Evolutionary conservation across 169 alveolate genomes (phyloP), one percentile per base, ranked within the genome.

Genomic region (Babesia gibsoni): DNA sequence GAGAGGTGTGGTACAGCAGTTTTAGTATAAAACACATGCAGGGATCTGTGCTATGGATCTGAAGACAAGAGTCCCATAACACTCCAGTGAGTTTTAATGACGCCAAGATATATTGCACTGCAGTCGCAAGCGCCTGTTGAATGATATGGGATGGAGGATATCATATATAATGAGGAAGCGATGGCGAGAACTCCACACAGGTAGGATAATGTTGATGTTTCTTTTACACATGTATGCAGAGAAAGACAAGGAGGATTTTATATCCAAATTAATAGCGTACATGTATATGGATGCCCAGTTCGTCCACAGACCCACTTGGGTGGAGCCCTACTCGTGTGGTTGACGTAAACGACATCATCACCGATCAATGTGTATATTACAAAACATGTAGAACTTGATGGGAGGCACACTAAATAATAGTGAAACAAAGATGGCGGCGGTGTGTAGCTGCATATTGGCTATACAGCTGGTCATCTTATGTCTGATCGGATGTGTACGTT

Each of bases 221-320:
- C 50, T 25, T 27, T 30, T 30, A 37, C 48, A 61, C 32, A 6
- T 22, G 9, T 39, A 33, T n/a, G n/a, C 32, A 66, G 80, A 75
- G 22, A 23, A 1, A n/a, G 39, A 50, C 10, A 48, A 43, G 39
- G 61, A 12, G 20, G 53, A 65, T 18, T 75, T 30, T 42, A 30
- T 75, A 37, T 9, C 78, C 8, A 75, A 54, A 30, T 6, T 66
- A 20, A 33, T 75, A 18, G 52, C 77, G n/a, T 16, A 57, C 18
- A 58, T 52, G 61, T 66, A 75, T 30, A 25, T 75, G 80, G 80
- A 67, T n/a, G 70, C 80, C 42, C 84, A 75, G 45, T 75, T 75
- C 53, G 30, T 25, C 5, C 25, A 75, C 50, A 64, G 39, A 36
- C 78, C 80, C 2, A 37, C 50, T n/a, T 65, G 78, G 75, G 75